These are phyloP conservation scores for Ilex asprella DNA, from an alignment of 257 asterid species.

Conservation along the genomic window DNA sequence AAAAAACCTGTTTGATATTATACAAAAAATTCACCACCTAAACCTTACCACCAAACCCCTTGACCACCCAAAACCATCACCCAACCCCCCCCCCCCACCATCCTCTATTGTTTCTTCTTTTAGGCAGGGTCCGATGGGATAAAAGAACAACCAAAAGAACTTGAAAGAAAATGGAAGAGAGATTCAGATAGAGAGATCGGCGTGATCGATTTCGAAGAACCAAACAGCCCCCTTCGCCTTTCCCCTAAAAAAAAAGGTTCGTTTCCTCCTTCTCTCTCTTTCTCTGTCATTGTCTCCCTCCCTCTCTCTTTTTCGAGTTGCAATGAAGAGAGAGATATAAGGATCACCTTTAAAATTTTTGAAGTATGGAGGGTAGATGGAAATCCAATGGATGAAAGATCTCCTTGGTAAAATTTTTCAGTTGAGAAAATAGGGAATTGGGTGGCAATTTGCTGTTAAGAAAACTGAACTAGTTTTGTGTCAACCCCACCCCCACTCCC, in stretches of 20 bases:
- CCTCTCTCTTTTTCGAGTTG: constrained; percentile 9
- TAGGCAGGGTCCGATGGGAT: neutral
- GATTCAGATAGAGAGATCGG: constrained; percentile 2
- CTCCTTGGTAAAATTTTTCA: neutral
- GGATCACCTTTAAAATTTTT: constrained; percentile 35
- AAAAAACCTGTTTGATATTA: too few relatives aligned
- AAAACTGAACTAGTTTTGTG: too few relatives aligned
- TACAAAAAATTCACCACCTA: too few relatives aligned
- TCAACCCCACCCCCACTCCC: too few relatives aligned
- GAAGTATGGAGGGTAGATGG: constrained; percentile 21
- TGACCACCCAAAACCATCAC: too few relatives aligned
- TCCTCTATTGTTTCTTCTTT: constrained; percentile 28
- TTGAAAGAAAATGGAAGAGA: constrained; percentile 19
- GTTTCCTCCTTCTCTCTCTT: neutral
- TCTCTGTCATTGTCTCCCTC: too few relatives aligned
- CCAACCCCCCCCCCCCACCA: constrained; percentile 8
- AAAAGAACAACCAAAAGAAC: constrained; percentile 26
- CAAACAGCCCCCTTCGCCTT: neutral
- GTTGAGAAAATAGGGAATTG: too few relatives aligned
- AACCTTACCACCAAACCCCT: too few relatives aligned
- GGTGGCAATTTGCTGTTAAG: too few relatives aligned
- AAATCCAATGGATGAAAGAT: constrained; percentile 33
- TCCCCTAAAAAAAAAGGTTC: neutral
- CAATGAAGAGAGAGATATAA: constrained; percentile 31
- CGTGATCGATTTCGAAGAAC: constrained; percentile 22